Evolutionary conservation across 495 filamentous ascomycete species (phyloP), one percentile per base, ranked within the genome.

Genomic region (Aspergillus ostianus): DNA sequence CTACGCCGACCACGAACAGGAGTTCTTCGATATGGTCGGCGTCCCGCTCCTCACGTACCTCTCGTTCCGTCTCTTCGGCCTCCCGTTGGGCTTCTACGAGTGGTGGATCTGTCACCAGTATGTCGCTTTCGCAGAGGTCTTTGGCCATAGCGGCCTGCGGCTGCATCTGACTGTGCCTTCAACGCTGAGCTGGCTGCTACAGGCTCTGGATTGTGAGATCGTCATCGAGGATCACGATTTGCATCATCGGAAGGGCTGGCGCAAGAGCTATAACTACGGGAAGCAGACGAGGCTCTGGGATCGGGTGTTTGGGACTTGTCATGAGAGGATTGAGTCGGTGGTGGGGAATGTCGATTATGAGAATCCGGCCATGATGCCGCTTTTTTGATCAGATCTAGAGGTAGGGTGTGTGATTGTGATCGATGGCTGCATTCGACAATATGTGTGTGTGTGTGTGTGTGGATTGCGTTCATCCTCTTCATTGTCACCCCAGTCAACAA

Each of bases 31-130:
- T 46, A 75, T 78, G 70, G 72, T 75, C 30, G 73, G 67, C 8
- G 68, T 78, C 0, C 75, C 75, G 0, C 48, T 76, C 18, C 62
- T 77, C 61, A 73, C 75, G 0, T 78, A 72, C 49, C 53, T 70
- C n/a, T 71, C 63, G 32, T 49, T 78, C 0, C 62, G 59, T 17
- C 50, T 67, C 0, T 55, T 77, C 53, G 75, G 75, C 4, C 53
- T 78, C 17, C 73, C 73, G 1, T 67, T 78, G 66, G 72, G 73
- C 0, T 78, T 77, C 56, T 78, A 78, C 50, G 75, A 78, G 49
- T 78, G 75, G 75, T 78, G 73, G 73, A 58, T 78, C 18, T 78
- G 75, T 46, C 75, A 78, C 21, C 56, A 71, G 54, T 78, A 78
- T 21, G 67, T 78, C 21, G 73, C 70, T 0, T 77, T 76, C 51